Evolutionary conservation across 1,284 basidiomycete genomes (phyloP), one percentile per base, ranked within the genome.

Genomic region (Ustilago bromivora): DNA sequence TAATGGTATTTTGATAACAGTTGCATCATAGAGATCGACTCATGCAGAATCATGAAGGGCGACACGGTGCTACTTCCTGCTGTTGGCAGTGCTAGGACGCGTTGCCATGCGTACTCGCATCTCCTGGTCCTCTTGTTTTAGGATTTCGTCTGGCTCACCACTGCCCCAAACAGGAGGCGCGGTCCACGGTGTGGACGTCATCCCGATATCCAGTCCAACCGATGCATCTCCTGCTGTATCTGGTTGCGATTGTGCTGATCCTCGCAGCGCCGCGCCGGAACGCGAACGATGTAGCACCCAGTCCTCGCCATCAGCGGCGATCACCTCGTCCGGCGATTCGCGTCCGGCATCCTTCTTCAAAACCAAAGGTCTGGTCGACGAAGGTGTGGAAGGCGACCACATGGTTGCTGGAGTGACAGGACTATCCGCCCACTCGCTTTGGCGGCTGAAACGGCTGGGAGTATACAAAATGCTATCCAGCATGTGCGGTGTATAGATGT

Each of bases 21-120:
- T 19, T 19, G 8, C 17, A 19, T 46, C 3, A 19, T 19, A 28
- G 23, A 28, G 23, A 28, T 8, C n/a, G 4, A 46, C n/a, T 17
- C 12, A n/a, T 46, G 8, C 17, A 46, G 43, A 19, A 19, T 23
- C 23, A 23, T 11, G n/a, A 19, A 6, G 6, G 19, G 43, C 4
- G n/a, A 46, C 13, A 19, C 19, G 7, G 43, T 19, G 7, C 19
- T 51, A 46, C 38, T 31, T 57, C 47, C 23, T 64, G n/a, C 17
- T 28, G 46, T 19, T 49, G 43, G 40, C 52, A 10, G 53, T 38
- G 31, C 34, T n/a, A 6, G 57, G 61, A 4, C 43, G 57, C 3
- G 53, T 57, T 9, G 68, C 68, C 62, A 71, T 72, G n/a, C 70
- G 70, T 41, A 66, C 32, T 19, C 70, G 64, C 70, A 61, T 66